Base-by-base conservation (phyloP, 2,329 filamentous ascomycete species). In the Fusarium nygamai region DNA sequence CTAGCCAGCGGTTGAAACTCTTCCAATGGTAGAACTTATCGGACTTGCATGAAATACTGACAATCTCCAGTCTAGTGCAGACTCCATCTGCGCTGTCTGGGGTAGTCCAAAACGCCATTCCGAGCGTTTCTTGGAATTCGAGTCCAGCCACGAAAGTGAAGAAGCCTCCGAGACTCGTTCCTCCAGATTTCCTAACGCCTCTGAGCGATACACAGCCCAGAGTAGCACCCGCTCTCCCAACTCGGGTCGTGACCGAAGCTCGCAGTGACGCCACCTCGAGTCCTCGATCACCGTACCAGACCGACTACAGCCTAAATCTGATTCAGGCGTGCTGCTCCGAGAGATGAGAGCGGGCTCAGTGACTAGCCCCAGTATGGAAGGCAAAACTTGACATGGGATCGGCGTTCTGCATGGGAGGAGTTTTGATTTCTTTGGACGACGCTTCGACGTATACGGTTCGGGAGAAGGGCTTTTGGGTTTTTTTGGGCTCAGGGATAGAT, bases 131-230 rank as follows among this genome's bases (percentile, higher is more conserved):
- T 17, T 33, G 14, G 16, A 13, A 11, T 36, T 22, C 5, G 8
- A 8, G 4, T 2, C n/a, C 7, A 16, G 16, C 1, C n/a, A 13
- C 22, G 24, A 11, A 38, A 34, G 17, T 1, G 27, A 27, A 22
- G n/a, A 16, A 43, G 4, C 8, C 20, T 6, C 17, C 16, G 12
- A 27, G 33, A 12, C 29, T 27, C 4, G 11, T 7, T 12, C 16
- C 17, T 17, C 33, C 3, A 17, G 7, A 6, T 22, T 14, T 9
- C 1, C 1, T 8, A 8, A 8, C 1, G 24, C 8, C 10, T 48
- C 9, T 8, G 5, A 16, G 12, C 22, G n/a, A 38, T 6, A 14
- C 4, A 16, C 34, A 2, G 3, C 6, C 31, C 3, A 27, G 24
- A 24, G 29, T 31, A 41, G 13, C 17, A 11, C 31, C 9, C 7